These are phyloP conservation scores for Penicillium paxilli DNA, from an alignment of 495 filamentous ascomycete species.

Conservation along the genomic window DNA sequence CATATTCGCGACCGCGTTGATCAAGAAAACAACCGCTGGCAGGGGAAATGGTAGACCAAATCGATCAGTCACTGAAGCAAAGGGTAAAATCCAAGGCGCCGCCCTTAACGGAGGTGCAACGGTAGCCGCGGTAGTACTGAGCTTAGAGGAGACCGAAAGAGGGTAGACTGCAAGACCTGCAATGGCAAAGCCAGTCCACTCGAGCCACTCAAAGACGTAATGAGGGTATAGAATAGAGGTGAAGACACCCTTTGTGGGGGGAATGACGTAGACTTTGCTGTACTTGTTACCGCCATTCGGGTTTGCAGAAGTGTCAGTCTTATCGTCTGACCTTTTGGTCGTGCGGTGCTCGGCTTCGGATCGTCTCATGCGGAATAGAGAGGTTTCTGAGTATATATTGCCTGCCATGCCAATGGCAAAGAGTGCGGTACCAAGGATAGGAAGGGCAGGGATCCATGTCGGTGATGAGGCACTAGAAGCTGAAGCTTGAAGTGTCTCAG, in stretches of 20 bases:
- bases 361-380: constrained; percentile 58
- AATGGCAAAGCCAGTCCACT: constrained; percentile 89
- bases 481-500: background rate
- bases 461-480: too few relatives aligned
- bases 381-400: constrained; percentile 79
- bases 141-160: constrained; percentile 7
- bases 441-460: constrained; percentile 3
- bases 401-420: constrained; percentile 70
- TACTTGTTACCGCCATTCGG: constrained; percentile 27
- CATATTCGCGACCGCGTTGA: constrained; percentile 91
- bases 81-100: constrained; percentile 55
- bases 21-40: constrained; percentile 76
- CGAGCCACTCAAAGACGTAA: constrained; percentile 92
- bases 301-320: constrained; percentile 21
- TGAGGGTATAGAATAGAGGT: constrained; percentile 83
- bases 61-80: constrained; percentile 43
- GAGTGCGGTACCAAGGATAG: constrained; percentile 51
- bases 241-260: constrained; percentile 83
- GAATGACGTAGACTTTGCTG: constrained; percentile 89
- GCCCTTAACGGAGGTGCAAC: constrained; percentile 25
- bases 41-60: constrained; percentile 36
- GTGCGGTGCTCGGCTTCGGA: constrained; percentile 37
- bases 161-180: constrained; percentile 43
- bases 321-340: constrained; percentile 46
- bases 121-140: background rate